Evolutionary conservation across 75 land plant genomes (phyloP), one percentile per base, ranked within the genome.

Genomic region (Pseudotsuga menziesii): DNA sequence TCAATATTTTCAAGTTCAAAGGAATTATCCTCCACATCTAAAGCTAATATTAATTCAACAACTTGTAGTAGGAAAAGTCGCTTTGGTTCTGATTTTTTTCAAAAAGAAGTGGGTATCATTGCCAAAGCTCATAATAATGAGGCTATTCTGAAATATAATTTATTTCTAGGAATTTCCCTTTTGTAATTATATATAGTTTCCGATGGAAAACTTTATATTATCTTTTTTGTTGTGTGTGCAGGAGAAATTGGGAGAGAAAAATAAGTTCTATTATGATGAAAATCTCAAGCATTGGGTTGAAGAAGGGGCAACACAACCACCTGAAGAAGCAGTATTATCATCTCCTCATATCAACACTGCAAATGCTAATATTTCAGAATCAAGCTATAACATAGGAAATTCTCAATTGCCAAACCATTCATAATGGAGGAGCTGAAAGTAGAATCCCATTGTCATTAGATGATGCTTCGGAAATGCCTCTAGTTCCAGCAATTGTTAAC

Each of bases 201-300:
- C 14, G 14, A 77, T 67, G 19, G 52, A 8, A 14, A 14, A 16
- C 26, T 8, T 32, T 63, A 59, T 57, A 61, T 74, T n/a, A 58
- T 4, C 14, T 61, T 56, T 12, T 41, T 9, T 54, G 22, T 78
- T 27, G 4, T 74, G 39, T 74, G 57, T 41, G 57, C 81, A 97
- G 99, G 99, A 98, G 26, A 97, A 97, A 81, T 73, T 97, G 80
- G 99, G 99, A 56, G 98, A 97, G 32, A 61, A 59, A n/a, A 97
- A 97, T 78, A 97, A 89, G 73, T 97, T 97, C 61, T 90, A 90
- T 80, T 97, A 94, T 82, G 99, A 97, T 78, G 97, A 92, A 70
- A 94, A 97, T 73, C 90, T 97, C 8, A 94, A 92, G 82, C 90
- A 91, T 80, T 97, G 99, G 99, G 97, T 97, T 9, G 99, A 97